Base-by-base conservation (phyloP, 2,329 filamentous ascomycete species). In the Claviceps pazoutovae region DNA sequence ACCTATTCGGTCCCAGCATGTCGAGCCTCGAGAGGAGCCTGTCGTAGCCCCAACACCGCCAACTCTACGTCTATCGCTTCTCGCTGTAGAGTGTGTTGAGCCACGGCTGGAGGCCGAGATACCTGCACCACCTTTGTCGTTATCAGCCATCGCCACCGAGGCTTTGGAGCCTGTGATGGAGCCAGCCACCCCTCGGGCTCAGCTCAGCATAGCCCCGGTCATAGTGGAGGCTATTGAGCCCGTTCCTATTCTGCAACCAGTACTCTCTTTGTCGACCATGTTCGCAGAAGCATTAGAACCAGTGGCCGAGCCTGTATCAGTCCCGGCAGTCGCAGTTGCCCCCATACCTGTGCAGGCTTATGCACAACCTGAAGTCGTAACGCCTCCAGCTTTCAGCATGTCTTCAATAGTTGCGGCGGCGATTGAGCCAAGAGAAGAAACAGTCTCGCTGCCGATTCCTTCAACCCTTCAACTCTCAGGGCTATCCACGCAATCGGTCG, bases 1-100 rank as follows among this genome's bases (percentile, higher is more conserved):
- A 1, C 58, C 55, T 1, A 70, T 79, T 17, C 67, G 71, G 39
- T 63, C 65, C 2, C 68, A 77, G 58, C 57, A 66, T 44, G 64
- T 78, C 16, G 68, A 73, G 57, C 73, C 73, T 1, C 58, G 61
- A 5, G 62, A 67, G 30, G 73, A 74, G 50, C 55, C 65, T 3
- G 64, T 64, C 51, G 41, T 54, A 2, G 54, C 55, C 30, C 57
- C 63, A 4, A 60, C 63, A 17, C 61, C 68, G 34, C 65, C 64
- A 5, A 52, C 61, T 19, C 62, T 68, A 47, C 56, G 55, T 58
- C 57, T 42, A 48, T 66, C 53, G 41, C 53, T 54, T 56, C 46
- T 66, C n/a, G 46, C 59, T 30, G 59, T 62, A 7, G 60, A 65
- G 51, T 48, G 55, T 13, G 62, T 67, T 19, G 62, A 66, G 55